Evolutionary conservation across 179 eudicot species (phyloP), one percentile per base, ranked within the genome.

Genomic region (Camellia oleifera): DNA sequence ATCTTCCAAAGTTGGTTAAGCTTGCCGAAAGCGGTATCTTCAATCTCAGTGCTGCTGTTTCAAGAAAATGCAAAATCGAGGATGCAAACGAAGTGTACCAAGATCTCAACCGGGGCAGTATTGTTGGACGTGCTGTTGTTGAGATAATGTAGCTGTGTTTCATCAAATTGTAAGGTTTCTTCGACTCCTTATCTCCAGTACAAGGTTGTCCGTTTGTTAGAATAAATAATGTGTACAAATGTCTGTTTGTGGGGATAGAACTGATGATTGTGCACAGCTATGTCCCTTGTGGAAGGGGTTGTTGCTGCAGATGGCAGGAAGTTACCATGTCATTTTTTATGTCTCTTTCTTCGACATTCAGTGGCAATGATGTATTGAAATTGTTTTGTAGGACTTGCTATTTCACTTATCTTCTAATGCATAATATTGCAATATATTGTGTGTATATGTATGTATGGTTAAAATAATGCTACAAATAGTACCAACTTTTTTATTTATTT

Each of bases 71-170:
- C 88, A 78, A 83, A 72, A 86, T 97, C 56, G 98, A 97, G 83
- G 97, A 97, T 52, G 94, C 91, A 5, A 86, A 77, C 26, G 63
- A 85, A 68, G 98, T 97, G 13, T 97, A 90, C 82, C 85, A 90
- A 82, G 93, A 97, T 87, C 97, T 97, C 14, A 84, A 90, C 82
- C 62, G 78, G 79, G 99, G 99, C 42, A 89, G 60, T 61, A 97
- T 97, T 26, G 82, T 90, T 0, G 98, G 98, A 42, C 97, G 99
- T 72, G 97, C 97, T 74, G 99, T 97, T 10, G 93, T 97, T 78
- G 89, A 91, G 75, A 90, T 97, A 14, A 87, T 94, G 86, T 97
- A 84, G 82, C 6, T 46, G 4, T 66, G 45, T 66, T 66, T 23
- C 69, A 23, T 23, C 15, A 57, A 57, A 53, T 54, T 14, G 40